These are phyloP conservation scores for Rhodotorula kratochvilovae DNA, from an alignment of 768 basidiomycete genomes.

Conservation along the genomic window DNA sequence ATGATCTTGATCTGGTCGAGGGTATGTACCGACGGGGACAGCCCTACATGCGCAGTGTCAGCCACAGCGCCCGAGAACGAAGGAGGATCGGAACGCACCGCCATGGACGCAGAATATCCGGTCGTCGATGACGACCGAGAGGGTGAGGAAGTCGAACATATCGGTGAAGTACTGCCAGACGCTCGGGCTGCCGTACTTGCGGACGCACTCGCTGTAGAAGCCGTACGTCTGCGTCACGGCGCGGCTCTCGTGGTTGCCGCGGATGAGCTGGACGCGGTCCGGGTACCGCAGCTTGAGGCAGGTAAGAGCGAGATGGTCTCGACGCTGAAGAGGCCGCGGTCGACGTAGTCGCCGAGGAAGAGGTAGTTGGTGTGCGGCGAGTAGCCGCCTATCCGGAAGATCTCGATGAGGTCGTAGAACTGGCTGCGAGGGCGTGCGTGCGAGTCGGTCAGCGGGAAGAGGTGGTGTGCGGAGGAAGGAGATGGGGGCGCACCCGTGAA, in stretches of 20 bases:
- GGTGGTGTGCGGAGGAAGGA: neutral
- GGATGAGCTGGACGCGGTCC: slow-evolving; percentile 89
- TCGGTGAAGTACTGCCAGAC: slow-evolving; percentile 99
- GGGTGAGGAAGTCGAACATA: slow-evolving; percentile 98
- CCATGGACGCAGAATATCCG: slow-evolving; percentile 99
- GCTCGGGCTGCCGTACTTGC: slow-evolving; percentile 91
- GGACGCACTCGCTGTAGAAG: slow-evolving; percentile 95
- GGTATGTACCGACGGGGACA: slow-evolving; percentile 96
- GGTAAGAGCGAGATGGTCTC: slow-evolving; percentile 97
- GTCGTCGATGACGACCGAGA: slow-evolving; percentile 97
- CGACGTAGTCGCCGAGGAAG: slow-evolving; percentile 97
- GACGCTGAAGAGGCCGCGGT: slow-evolving; percentile 93
- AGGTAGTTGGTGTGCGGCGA: slow-evolving; percentile 96
- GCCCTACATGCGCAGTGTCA: slow-evolving; percentile 56
- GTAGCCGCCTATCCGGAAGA: slow-evolving; percentile 96
- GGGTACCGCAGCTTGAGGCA: slow-evolving; percentile 96
- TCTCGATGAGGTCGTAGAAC: slow-evolving; percentile 98
- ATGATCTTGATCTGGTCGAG: slow-evolving; percentile 99
- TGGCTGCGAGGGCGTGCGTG: slow-evolving; percentile 62
- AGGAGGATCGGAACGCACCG: slow-evolving; percentile 54
- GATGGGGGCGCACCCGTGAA: slow-evolving; percentile 76
- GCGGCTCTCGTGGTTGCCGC: slow-evolving; percentile 95
- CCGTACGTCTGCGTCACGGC: slow-evolving; percentile 99
- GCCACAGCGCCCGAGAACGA: no score
- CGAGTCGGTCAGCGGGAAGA: no score